Evolutionary conservation across 768 basidiomycete species (phyloP).

Genomic region (Jaapia argillacea): DNA sequence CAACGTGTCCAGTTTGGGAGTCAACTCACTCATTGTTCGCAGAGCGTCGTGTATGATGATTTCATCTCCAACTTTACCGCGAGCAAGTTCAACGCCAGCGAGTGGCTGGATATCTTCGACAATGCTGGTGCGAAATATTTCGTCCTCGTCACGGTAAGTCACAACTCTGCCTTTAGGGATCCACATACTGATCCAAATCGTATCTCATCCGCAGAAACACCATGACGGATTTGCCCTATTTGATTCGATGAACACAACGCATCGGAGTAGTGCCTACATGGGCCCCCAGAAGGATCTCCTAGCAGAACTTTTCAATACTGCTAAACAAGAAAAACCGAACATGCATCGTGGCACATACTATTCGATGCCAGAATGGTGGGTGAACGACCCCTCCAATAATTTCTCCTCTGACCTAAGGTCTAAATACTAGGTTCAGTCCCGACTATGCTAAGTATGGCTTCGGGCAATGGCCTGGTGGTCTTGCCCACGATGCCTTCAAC

Average conservation of each 20-base stretch:
- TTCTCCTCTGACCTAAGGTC: background rate
- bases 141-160: constrained; percentile 39
- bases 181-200: background rate
- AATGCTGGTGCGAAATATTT: constrained; percentile 54
- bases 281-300: constrained; percentile 43
- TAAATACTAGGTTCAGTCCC: constrained; percentile 36
- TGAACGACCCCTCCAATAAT: background rate
- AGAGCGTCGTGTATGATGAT: constrained; percentile 46
- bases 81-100: constrained; percentile 40
- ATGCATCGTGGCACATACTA: constrained; percentile 50
- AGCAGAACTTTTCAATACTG: constrained; percentile 37
- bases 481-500: constrained; percentile 43
- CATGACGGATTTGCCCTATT: constrained; percentile 53
- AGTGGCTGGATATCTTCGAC: constrained; percentile 45
- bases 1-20: background rate
- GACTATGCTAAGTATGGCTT: constrained; percentile 42
- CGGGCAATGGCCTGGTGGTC: constrained; percentile 39
- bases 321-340: constrained; percentile 37
- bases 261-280: constrained; percentile 37
- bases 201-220: constrained; percentile 32
- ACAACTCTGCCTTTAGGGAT: background rate
- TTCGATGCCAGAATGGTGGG: constrained; percentile 44
- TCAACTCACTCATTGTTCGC: background rate
- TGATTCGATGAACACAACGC: constrained; percentile 42
- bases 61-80: constrained; percentile 47